phyloP scores from a whole-genome alignment of 164 flowering plant species.

The Cinnamomum chago region DNA sequence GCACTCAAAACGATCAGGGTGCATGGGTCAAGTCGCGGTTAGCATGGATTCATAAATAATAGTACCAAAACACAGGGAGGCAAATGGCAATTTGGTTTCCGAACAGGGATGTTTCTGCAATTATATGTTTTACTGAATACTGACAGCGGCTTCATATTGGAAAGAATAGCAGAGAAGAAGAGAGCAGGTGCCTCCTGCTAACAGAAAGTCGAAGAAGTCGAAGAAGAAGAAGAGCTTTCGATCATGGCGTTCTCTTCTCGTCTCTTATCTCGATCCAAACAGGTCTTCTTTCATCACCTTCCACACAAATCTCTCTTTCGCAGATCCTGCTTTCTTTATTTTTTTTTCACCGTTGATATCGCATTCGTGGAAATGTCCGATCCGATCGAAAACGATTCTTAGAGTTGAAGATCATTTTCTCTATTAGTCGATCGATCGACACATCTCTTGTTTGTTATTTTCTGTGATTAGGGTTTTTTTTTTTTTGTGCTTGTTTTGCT shows the following conservation, averaged over 20 bases:
- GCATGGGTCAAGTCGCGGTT: too few species aligned
- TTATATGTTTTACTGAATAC: too few species aligned
- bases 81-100: too few species aligned
- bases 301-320: neutral
- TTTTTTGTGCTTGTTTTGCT: neutral
- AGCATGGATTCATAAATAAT: too few species aligned
- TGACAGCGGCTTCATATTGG: neutral
- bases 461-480: neutral
- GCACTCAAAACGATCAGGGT: too few species aligned
- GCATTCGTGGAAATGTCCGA: too few species aligned
- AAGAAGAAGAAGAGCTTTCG: neutral
- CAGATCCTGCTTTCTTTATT: neutral
- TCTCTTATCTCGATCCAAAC: constrained; percentile 6
- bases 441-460: neutral
- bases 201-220: neutral
- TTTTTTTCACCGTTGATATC: neutral
- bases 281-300: neutral
- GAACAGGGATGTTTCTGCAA: neutral
- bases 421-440: neutral
- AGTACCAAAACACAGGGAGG: neutral
- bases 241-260: constrained; percentile 12
- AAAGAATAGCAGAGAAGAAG: too few species aligned
- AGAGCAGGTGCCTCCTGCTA: neutral
- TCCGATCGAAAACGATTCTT: too few species aligned
- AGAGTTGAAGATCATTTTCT: neutral